These are phyloP conservation scores for Singerocomus inundabilis DNA, from an alignment of 1,284 basidiomycete genomes.

Conservation along the genomic window DNA sequence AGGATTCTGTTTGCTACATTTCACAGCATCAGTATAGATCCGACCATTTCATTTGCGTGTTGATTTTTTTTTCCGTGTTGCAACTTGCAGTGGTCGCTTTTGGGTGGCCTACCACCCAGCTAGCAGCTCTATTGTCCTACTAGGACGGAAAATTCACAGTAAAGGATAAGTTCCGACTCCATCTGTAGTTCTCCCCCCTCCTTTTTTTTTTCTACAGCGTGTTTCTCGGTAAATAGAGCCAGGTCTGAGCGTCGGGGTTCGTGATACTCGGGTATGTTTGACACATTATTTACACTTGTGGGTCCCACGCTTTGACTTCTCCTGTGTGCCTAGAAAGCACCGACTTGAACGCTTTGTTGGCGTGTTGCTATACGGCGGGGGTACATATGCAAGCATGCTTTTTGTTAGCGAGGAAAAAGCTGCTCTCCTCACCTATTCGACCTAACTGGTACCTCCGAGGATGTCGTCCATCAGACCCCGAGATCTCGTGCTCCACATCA, in stretches of 20 bases:
- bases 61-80: too few relatives aligned
- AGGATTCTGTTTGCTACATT: neutral
- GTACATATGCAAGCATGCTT: neutral
- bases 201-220: too few relatives aligned
- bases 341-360: neutral
- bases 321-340: neutral
- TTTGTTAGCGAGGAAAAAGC: neutral
- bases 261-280: neutral
- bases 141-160: neutral
- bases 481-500: neutral
- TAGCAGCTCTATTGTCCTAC: neutral
- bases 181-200: too few relatives aligned
- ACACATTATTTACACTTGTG: neutral
- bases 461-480: neutral
- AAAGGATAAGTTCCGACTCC: neutral
- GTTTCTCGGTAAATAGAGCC: neutral
- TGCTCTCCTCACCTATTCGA: neutral
- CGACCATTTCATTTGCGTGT: too few relatives aligned
- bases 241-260: neutral
- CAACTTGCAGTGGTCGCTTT: too few relatives aligned
- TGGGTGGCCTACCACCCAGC: neutral
- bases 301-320: constrained; percentile 1
- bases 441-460: neutral
- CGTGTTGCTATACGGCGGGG: neutral
- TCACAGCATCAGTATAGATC: neutral